Conservation (phyloP, 2,329 filamentous ascomycete genomes). For the Corynespora cassiicola region DNA sequence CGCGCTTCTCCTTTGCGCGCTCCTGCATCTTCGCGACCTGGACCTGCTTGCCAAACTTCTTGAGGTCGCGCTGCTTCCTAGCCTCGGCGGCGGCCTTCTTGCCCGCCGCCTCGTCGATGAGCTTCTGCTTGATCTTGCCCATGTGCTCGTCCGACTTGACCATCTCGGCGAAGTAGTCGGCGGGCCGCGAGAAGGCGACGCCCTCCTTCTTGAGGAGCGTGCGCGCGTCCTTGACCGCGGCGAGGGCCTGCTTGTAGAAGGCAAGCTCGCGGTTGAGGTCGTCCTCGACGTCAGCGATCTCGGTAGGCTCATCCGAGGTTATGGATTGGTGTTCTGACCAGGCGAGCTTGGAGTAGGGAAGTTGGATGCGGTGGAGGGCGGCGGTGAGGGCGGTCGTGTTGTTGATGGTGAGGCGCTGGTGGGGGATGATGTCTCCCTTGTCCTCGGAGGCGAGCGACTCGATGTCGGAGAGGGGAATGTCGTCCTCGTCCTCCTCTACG, state of each 20-base stretch:
- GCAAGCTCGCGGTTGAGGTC: conserved; percentile 91
- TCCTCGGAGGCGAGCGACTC: conserved; percentile 80
- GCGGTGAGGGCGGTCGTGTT: conserved; percentile 87
- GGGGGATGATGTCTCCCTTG: conserved; percentile 83
- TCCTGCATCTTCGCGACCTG: conserved; percentile 97
- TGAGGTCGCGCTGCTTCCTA: conserved; percentile 88
- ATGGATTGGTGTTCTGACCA: conserved; percentile 87
- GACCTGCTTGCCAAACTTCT: conserved; percentile 99
- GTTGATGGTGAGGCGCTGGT: conserved; percentile 96
- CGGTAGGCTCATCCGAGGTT: conserved; percentile 70
- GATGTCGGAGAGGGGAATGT: conserved; percentile 88
- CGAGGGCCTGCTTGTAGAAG: conserved; percentile 89
- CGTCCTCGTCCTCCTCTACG: conserved; percentile 79
- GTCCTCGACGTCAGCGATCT: conserved; percentile 84
- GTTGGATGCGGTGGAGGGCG: conserved; percentile 78
- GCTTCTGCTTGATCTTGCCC: conserved; percentile 92
- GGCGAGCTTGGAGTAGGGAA: conserved; percentile 72
- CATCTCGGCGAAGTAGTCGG: conserved; percentile 99
- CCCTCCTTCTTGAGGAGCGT: conserved; percentile 80
- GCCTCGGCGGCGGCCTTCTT: conserved; percentile 95
- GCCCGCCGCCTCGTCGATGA: conserved; percentile 87
- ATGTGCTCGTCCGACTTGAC: conserved; percentile 98
- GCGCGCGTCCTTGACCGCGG: conserved; percentile 77
- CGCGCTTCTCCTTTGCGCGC: conserved; percentile 87
- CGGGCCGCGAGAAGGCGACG: conserved; percentile 84